Percentiles rank a stretch among this genome's conserved stretches.
Conservation (phyloP, 2,329 filamentous ascomycete genomes). For the Akanthomyces dipterigenus region DNA sequence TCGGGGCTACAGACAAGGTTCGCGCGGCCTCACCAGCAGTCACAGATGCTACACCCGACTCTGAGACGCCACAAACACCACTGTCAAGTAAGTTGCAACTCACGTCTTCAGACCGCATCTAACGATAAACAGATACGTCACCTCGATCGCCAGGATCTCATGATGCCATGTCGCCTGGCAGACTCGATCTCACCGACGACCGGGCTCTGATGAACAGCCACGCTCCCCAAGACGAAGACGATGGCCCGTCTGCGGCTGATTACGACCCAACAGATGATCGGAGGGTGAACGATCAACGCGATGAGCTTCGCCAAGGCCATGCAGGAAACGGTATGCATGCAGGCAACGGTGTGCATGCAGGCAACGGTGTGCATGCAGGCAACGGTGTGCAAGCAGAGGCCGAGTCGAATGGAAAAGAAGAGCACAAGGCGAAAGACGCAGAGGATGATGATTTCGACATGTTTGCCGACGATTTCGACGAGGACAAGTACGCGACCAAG, state of each 20-base stretch:
- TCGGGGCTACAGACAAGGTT: slow-evolving; percentile 55
- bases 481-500: slow-evolving; percentile 56
- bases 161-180: slow-evolving; percentile 49
- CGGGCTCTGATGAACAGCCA: slow-evolving; percentile 59
- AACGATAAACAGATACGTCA: slow-evolving; percentile 30
- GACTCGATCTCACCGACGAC: slow-evolving; percentile 59
- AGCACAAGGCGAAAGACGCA: slow-evolving; percentile 46
- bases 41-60: slow-evolving; percentile 12
- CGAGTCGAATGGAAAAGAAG: slow-evolving; percentile 21
- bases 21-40: slow-evolving; percentile 48
- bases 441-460: slow-evolving; percentile 74
- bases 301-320: slow-evolving; percentile 57
- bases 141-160: slow-evolving; percentile 39
- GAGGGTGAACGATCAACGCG: slow-evolving; percentile 71
- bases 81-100: slow-evolving; percentile 36
- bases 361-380: slow-evolving; percentile 43
- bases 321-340: slow-evolving; percentile 43
- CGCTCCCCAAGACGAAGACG: slow-evolving; percentile 42
- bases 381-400: slow-evolving; percentile 38
- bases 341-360: too few species aligned
- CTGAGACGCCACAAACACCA: slow-evolving; percentile 40
- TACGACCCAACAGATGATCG: slow-evolving; percentile 87
- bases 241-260: slow-evolving; percentile 85
- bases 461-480: slow-evolving; percentile 77
- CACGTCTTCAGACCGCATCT: neutral